These are phyloP conservation scores for Coemansia sp. DNA, from an alignment of 192 early-diverging fungal species.

Conservation along the genomic window DNA sequence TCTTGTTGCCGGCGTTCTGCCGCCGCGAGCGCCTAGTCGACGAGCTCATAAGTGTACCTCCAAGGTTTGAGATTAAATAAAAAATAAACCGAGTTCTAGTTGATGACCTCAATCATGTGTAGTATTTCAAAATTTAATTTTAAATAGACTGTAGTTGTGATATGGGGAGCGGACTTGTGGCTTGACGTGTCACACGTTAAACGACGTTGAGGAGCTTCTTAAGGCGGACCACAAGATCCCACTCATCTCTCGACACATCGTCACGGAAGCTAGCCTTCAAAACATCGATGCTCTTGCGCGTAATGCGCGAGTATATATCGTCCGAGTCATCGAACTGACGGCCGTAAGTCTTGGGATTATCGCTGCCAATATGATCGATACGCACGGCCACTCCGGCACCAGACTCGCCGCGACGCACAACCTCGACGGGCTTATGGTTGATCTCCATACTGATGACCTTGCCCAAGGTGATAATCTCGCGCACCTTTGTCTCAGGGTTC, in stretches of 20 bases:
- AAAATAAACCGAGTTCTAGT: no score
- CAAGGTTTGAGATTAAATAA: no score
- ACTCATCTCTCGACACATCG: conserved; percentile 88
- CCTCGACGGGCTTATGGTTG: conserved; percentile 82
- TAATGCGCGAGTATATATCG: conserved; percentile 76
- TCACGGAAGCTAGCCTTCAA: conserved; percentile 92
- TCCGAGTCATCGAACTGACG: conserved; percentile 88
- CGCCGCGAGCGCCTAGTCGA: conserved; percentile 33
- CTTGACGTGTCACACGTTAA: conserved; percentile 5
- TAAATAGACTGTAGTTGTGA: no score
- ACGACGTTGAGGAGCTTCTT: conserved; percentile 64
- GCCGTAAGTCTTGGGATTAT: conserved; percentile 86
- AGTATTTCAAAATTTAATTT: no score
- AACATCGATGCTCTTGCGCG: conserved; percentile 89
- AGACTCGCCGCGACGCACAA: conserved; percentile 77
- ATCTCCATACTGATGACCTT: conserved; percentile 89
- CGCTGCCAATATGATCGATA: conserved; percentile 81
- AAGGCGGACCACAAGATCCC: conserved; percentile 74
- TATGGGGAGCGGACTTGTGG: no score
- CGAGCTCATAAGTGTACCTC: not conserved
- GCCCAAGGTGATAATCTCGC: conserved; percentile 73
- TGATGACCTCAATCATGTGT: no score
- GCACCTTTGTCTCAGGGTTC: conserved; percentile 69
- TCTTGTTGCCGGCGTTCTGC: conserved; percentile 48
- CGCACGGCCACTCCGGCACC: conserved; percentile 87